phyloP scores from a whole-genome alignment of 352 stramenopile genomes.

The Peronospora destructor region DNA sequence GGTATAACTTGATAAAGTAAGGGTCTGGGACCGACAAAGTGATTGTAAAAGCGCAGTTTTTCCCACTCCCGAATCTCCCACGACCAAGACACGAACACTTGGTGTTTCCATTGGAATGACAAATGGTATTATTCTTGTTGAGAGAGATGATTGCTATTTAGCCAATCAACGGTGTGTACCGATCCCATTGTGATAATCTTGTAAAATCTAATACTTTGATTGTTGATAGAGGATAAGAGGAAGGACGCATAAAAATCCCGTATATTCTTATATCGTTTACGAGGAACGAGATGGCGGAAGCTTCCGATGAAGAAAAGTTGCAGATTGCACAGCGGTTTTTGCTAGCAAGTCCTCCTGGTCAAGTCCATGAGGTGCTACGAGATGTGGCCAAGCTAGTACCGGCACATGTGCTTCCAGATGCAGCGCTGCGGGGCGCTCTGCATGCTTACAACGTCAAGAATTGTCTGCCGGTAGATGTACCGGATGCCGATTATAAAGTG shows the following conservation, averaged over 20 bases:
- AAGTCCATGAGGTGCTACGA: constrained; percentile 83
- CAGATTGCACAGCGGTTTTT: constrained; percentile 86
- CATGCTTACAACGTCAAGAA: constrained; percentile 79
- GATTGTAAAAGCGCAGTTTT: constrained; percentile 73
- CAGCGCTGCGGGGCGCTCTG: constrained; percentile 56
- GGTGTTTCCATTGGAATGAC: constrained; percentile 55
- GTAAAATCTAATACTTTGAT: not conserved
- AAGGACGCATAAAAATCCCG: not conserved
- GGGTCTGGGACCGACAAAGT: constrained; percentile 39
- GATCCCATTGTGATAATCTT: not conserved
- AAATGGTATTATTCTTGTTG: not conserved
- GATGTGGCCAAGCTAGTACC: constrained; percentile 84
- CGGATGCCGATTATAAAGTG: constrained; percentile 75
- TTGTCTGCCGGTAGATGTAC: constrained; percentile 54
- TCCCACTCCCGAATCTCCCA: constrained; percentile 81
- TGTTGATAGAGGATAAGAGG: too few relatives aligned
- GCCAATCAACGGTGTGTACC: not conserved
- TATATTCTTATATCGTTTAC: constrained; percentile 1
- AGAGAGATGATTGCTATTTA: too few relatives aligned
- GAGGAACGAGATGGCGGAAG: constrained; percentile 58
- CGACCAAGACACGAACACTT: constrained; percentile 67
- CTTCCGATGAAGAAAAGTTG: constrained; percentile 85
- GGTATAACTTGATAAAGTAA: constrained; percentile 3
- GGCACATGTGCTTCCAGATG: constrained; percentile 57
- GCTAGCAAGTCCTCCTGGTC: constrained; percentile 82